Conservation (phyloP, 169 alveolate genomes). For the Babesia bigemina region DNA sequence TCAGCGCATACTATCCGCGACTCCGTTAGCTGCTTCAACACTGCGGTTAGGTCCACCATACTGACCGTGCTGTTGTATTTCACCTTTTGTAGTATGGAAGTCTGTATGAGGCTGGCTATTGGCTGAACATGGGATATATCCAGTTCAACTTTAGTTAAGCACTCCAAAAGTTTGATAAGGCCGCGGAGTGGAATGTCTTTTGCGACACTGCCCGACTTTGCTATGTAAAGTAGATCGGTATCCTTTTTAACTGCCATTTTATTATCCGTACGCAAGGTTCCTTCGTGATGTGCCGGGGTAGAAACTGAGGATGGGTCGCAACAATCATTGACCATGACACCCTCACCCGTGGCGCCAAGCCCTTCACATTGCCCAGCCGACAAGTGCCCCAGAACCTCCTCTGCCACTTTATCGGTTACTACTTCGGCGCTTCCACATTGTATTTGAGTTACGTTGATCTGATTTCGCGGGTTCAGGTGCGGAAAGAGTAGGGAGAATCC, state of each 20-base stretch:
- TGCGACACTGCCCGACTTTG: background rate
- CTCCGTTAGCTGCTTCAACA: slow-evolving; percentile 35
- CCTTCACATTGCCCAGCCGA: background rate
- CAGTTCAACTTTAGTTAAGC: slow-evolving; percentile 24
- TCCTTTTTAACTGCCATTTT: background rate
- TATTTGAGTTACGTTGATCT: background rate
- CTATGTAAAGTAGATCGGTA: slow-evolving; percentile 1
- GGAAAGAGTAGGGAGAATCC: slow-evolving; percentile 27
- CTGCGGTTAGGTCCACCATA: slow-evolving; percentile 11
- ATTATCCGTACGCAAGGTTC: background rate
- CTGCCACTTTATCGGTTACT: background rate
- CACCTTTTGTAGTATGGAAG: slow-evolving; percentile 18
- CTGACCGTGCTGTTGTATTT: slow-evolving; percentile 27
- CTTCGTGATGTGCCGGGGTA: background rate
- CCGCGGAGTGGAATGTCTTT: slow-evolving; percentile 23
- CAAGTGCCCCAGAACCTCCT: background rate
- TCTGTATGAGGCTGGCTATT: slow-evolving; percentile 15
- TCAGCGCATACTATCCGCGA: slow-evolving; percentile 34
- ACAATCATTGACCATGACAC: background rate
- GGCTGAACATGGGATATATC: slow-evolving; percentile 2
- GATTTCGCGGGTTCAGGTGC: background rate
- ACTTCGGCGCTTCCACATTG: no score
- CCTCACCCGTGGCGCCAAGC: background rate
- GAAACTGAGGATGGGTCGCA: background rate
- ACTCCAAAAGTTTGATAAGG: slow-evolving; percentile 17